Evolutionary conservation across 2,329 filamentous ascomycete genomes (phyloP).

Genomic region (Lachnum nothofagi): DNA sequence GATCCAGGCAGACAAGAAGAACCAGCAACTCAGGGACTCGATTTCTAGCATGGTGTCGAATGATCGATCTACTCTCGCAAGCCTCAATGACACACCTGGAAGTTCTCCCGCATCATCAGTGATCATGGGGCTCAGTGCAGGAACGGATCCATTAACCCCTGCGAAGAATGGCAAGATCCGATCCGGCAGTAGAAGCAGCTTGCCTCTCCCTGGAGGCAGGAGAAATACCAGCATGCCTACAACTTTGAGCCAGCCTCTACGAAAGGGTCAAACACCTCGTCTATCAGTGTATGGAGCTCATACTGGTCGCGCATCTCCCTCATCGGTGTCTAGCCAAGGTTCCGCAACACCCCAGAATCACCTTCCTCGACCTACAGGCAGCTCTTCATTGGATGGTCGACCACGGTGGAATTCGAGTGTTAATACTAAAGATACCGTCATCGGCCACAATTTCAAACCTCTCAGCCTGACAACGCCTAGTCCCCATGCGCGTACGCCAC

Average conservation of each 20-base stretch:
- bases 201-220: conserved; percentile 42
- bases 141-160: conserved; percentile 30
- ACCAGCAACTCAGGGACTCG: conserved; percentile 80
- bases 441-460: conserved; percentile 65
- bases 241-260: conserved; percentile 35
- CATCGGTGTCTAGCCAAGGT: conserved; percentile 34
- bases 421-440: conserved; percentile 57
- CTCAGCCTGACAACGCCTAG: conserved; percentile 46
- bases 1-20: conserved; percentile 55
- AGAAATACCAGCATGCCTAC: conserved; percentile 42
- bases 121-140: conserved; percentile 46
- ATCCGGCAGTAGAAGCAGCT: conserved; percentile 23
- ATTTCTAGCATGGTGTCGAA: conserved; percentile 74
- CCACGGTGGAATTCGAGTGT: conserved; percentile 70
- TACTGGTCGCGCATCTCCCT: conserved; percentile 37
- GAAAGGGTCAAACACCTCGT: conserved; percentile 30
- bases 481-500: conserved; percentile 25
- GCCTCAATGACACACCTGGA: conserved; percentile 43
- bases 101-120: conserved; percentile 64
- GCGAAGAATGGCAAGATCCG: conserved; percentile 31
- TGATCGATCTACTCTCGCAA: conserved; percentile 44
- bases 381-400: conserved; percentile 48
- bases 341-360: conserved; percentile 47
- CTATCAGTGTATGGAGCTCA: conserved; percentile 39
- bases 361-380: conserved; percentile 40